Evolutionary conservation across 768 basidiomycete species (phyloP), one percentile per base, ranked within the genome.

Genomic region (Auricularia sp.): DNA sequence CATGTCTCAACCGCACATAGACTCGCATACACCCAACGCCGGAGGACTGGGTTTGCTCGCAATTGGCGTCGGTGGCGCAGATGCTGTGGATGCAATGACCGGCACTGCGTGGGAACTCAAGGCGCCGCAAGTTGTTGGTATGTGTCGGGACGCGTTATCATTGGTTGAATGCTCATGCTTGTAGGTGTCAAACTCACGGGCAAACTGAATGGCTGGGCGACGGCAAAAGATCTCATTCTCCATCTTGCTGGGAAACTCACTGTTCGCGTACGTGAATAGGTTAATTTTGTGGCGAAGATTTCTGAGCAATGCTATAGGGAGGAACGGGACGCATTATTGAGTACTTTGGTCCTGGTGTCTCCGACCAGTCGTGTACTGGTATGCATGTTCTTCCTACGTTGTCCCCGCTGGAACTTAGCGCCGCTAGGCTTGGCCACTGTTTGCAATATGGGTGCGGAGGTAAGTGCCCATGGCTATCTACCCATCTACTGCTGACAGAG

Each of bases 11-110:
- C 33, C 23, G 33, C 23, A 4, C 18, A 14, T 33, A 86, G 96
- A 98, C 75, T 95, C 92, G 29, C 97, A 99, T 75, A 98, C 97
- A 1, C 97, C 97, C 1, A 98, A 99, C 73, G 97, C 97, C 62
- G 94, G 96, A 64, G 97, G 97, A 35, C 84, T 99, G 61, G 96
- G 97, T 11, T 83, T 94, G 81, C 83, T 99, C 66, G 97, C 97
- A 3, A 97, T 98, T 63, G 97, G 97, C 62, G 96, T 99, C n/a
- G 97, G 97, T 66, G 97, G 97, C 64, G 97, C 96, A 39, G 97
- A 99, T 72, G 93, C 93, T 29, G 95, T 98, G 21, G 97, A 99
- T 74, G 96, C 94, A 8, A 89, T 99, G 86, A 98, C 95, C 2
- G 93, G 90, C 61, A 98, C 94, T 11, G 94, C 96, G 53, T 99